Evolutionary conservation across 129 eudicot species (phyloP).

Genomic region (Helichrysum umbraculigerum): DNA sequence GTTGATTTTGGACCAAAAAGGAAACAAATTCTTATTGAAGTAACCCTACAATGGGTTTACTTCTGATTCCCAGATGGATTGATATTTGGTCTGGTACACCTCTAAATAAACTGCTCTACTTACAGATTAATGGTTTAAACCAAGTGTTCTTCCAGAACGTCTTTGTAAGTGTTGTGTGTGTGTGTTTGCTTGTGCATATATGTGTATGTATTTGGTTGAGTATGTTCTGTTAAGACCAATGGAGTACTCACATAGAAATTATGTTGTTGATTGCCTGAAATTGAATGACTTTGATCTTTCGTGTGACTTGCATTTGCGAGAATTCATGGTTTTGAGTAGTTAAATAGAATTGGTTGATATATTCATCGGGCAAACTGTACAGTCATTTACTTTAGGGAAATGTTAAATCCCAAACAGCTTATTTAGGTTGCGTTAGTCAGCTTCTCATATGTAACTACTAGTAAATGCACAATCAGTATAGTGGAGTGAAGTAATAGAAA

Average conservation of each 20-base stretch:
- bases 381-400: no score
- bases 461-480: not conserved
- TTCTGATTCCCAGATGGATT: not conserved
- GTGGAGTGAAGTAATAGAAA: constrained; percentile 1
- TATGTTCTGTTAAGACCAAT: not conserved
- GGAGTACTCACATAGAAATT: not conserved
- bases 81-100: not conserved
- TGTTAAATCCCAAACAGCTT: not conserved
- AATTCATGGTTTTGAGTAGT: constrained; percentile 11
- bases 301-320: not conserved
- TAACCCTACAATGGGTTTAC: not conserved
- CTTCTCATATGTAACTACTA: not conserved
- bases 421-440: not conserved
- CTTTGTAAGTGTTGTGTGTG: not conserved
- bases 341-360: not conserved
- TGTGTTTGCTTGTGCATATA: not conserved
- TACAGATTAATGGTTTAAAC: not conserved
- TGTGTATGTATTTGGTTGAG: not conserved
- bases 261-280: not conserved
- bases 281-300: not conserved
- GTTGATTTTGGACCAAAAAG: not conserved
- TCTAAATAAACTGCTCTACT: not conserved
- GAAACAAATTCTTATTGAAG: not conserved
- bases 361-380: not conserved
- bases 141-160: no score